Evolutionary conservation across 179 eudicot genomes (phyloP), one percentile per base, ranked within the genome.

Genomic region (Spinacia oleracea): DNA sequence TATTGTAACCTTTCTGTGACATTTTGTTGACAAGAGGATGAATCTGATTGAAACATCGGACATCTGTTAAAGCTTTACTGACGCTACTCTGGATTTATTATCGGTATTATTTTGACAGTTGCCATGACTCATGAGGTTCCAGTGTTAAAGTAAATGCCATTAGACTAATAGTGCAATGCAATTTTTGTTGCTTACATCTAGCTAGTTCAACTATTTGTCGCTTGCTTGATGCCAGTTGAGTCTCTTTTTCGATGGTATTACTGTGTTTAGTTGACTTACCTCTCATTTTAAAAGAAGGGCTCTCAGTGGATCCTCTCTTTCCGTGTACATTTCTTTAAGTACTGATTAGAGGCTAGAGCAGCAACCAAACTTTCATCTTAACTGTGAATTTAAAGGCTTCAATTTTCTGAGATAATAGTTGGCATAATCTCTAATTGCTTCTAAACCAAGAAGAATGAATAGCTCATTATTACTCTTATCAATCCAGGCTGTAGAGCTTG

Each of bases 401-500:
- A 15, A 70, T 29, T 51, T 68, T 68, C 21, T 35, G 15, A 20
- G 42, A 23, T 68, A 42, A 34, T 53, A 56, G 38, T 56, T 66
- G 16, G 31, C 45, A 62, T 27, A 56, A 45, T 40, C 51, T 70
- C 10, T 58, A 35, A 21, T 58, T 56, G 14, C 65, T 72, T 72
- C 2, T 35, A 77, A 62, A 45, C 21, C 8, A 29, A 29, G 38
- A 18, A 16, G 67, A 70, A 70, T 21, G 46, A 38, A 77, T 59
- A 53, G 51, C 75, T 64, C 40, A 83, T 6, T 62, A 31, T 73
- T 38, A 70, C 20, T 81, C 43, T 31, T 27, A 63, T 42, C 50
- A n/a, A 45, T 64, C 71, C 88, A 94, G 97, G 97, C 97, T 48
- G 93, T 95, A 82, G 89, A 95, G 85, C 93, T 95, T 58, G 98